Evolutionary conservation across 306 rosid species (phyloP), one percentile per base, ranked within the genome.

Genomic region (Cercis canadensis): DNA sequence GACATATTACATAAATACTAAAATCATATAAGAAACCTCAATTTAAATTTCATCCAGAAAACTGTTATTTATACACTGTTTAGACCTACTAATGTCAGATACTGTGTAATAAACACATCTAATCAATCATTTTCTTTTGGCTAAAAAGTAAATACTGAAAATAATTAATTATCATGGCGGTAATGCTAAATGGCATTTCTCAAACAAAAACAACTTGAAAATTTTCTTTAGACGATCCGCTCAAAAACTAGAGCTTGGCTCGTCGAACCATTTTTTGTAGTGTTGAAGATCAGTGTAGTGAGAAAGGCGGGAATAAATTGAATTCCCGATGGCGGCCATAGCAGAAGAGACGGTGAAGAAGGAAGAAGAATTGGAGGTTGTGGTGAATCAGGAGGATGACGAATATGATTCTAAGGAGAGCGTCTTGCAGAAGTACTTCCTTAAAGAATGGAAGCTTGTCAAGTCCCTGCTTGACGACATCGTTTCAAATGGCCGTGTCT

Each of bases 381-480:
- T 14, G 18, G 10, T 70, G 63, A 76, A 57, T 41, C 90, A 79
- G 47, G 96, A 90, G 0, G 96, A 91, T 0, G 97, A 87, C 69
- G 97, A 91, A 75, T 69, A 71, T 62, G 97, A 83, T 32, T 78
- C 97, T 16, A 94, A 91, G 69, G 99, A 94, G 73, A 76, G 75
- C 33, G 96, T 94, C 34, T 78, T 94, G 10, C 88, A 91, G 54
- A 94, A 91, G 86, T 91, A 89, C 80, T 94, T 94, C 81, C 97
- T 94, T 52, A 92, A 74, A 59, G 99, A 94, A 81, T 94, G 97
- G 99, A 89, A 76, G 71, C 83, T 84, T 64, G 85, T 94, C 71
- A 86, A 87, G 67, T 87, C 92, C 65, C 83, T 94, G 15, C 77
- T 91, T 32, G 44, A 89, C 75, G 91, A 81, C 84, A 94, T 84